phyloP scores from a whole-genome alignment of 257 asterid genomes.

The Solanum dulcamara region DNA sequence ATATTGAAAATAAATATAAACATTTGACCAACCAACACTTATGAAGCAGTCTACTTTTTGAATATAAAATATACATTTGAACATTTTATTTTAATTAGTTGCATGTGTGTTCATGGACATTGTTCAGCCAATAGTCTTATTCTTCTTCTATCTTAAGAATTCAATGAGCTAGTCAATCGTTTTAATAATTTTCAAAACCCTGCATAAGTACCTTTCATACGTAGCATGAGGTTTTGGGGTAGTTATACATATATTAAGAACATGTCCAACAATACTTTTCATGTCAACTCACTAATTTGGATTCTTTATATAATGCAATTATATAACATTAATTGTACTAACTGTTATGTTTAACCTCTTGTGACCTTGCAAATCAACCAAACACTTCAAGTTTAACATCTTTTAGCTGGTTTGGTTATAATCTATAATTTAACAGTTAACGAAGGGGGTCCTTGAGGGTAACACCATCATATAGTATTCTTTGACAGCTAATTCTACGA shows the following conservation, averaged over 20 bases:
- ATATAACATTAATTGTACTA: neutral
- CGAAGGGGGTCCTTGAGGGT: neutral
- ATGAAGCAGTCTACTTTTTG: neutral
- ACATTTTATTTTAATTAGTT: neutral
- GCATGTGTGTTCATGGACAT: neutral
- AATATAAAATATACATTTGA: neutral
- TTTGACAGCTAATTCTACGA: neutral
- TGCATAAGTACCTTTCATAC: neutral
- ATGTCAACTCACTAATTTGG: neutral
- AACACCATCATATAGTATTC: neutral
- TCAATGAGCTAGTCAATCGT: neutral
- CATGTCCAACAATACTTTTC: neutral
- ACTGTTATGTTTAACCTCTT: neutral
- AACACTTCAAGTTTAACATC: neutral
- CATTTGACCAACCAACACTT: neutral
- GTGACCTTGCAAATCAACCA: neutral
- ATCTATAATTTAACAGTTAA: neutral
- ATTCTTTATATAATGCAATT: neutral
- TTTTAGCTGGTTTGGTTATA: neutral
- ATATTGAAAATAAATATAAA: neutral
- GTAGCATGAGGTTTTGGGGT: neutral
- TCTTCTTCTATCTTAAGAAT: neutral
- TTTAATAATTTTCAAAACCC: neutral
- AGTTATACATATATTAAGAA: neutral
- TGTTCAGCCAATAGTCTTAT: neutral